Base-by-base conservation (phyloP, 2,329 filamentous ascomycete genomes). In the Acrocalymma vagum region DNA sequence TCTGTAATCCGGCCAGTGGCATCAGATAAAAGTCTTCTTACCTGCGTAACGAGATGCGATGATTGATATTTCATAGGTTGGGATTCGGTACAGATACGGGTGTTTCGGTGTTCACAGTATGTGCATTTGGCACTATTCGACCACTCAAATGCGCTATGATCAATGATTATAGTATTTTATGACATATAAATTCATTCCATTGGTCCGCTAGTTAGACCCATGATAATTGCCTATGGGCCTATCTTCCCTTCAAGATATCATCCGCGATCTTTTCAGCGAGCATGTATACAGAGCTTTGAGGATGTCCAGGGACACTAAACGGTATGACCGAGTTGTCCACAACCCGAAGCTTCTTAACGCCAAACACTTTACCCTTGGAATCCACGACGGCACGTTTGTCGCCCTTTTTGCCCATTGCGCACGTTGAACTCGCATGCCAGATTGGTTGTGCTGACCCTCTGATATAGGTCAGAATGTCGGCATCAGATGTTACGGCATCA, bases 381-480 rank as follows among this genome's bases (percentile, higher is more conserved):
- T 71, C 67, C 9, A 71, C 58, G 2, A 70, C 67, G 1, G 67
- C 67, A 28, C 48, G 51, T 13, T 45, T 43, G 17, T 69, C 54
- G 8, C 54, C 53, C 4, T 29, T 23, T 36, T 48, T 55, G 2
- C 63, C 65, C 64, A 68, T 63, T 23, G 42, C 42, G 22, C 51
- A 57, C 3, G 56, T 58, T 6, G 48, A 53, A 29, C 41, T 51
- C 3, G 48, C 57, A 30, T 60, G 53, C 46, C 47, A 57, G 21
- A 58, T 55, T 3, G 47, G 37, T 25, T 42, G 38, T 8, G 41
- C 51, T 2, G 39, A 31, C 9, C 36, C 13, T 24, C 35, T 38
- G 13, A 60, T 51, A 10, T 26, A 48, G 88, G 55, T 27, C 6
- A 31, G 90, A 0, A 67, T 61, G 15, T 65, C 34, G 4, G 24